These are phyloP conservation scores for Paraconiothyrium sp. DNA, from an alignment of 2,329 filamentous ascomycete species.

Conservation along the genomic window DNA sequence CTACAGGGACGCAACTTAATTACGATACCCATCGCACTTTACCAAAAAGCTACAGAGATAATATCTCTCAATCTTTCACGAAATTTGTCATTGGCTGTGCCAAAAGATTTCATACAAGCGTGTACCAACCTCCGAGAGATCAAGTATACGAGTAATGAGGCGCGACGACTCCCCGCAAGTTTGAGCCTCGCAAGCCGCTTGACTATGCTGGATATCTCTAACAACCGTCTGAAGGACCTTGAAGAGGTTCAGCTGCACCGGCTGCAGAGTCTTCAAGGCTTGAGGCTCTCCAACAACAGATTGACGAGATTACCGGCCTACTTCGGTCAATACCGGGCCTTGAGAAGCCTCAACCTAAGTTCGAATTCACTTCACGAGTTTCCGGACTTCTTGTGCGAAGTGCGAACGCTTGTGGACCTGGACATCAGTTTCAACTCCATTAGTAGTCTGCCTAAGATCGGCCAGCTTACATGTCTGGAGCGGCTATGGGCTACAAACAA, in stretches of 20 bases:
- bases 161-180: slow-evolving; percentile 83
- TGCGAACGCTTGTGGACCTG: slow-evolving; percentile 86
- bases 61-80: slow-evolving; percentile 93
- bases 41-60: slow-evolving; percentile 90
- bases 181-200: slow-evolving; percentile 81
- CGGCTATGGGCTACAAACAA: slow-evolving; percentile 97
- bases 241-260: slow-evolving; percentile 84
- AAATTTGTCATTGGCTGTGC: slow-evolving; percentile 90
- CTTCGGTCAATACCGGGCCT: slow-evolving; percentile 79
- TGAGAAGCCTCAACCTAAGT: slow-evolving; percentile 88
- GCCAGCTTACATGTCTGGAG: slow-evolving; percentile 80
- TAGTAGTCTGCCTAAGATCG: slow-evolving; percentile 79
- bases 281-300: slow-evolving; percentile 94
- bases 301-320: slow-evolving; percentile 80
- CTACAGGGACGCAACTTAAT: slow-evolving; percentile 88
- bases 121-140: slow-evolving; percentile 93
- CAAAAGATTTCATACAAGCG: slow-evolving; percentile 94
- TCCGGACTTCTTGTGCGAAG: slow-evolving; percentile 82
- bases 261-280: slow-evolving; percentile 79
- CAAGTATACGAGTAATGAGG: slow-evolving; percentile 95
- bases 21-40: slow-evolving; percentile 93
- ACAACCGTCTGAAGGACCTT: slow-evolving; percentile 88
- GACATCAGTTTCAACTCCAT: slow-evolving; percentile 98
- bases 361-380: slow-evolving; percentile 91
- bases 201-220: slow-evolving; percentile 92